Evolutionary conservation across 2,329 filamentous ascomycete genomes (phyloP), one percentile per base, ranked within the genome.

Genomic region (Neonectria neomacrospora): DNA sequence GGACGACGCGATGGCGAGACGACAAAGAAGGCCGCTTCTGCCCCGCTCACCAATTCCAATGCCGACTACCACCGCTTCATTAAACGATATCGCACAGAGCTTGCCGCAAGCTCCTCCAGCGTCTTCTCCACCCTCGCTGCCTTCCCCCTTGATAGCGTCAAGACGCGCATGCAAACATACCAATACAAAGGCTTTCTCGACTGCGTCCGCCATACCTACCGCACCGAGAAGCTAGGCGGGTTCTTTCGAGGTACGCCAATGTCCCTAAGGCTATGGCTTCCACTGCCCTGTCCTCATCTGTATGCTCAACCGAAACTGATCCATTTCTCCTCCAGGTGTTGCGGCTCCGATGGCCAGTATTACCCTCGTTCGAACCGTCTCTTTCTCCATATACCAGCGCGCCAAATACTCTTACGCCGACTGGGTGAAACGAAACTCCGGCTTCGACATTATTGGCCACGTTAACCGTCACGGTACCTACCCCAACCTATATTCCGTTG

Each of bases 91-190:
- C 87, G 91, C 68, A 94, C 91, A 52, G 91, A 95, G 80, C 88
- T 96, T 69, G 88, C 92, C 65, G 92, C 93, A 47, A 91, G 90
- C 78, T 84, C 88, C 41, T 91, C 90, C 75, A 94, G 91, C 78
- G 84, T 94, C 68, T 83, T 95, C 60, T 93, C 91, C 39, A 96
- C 92, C 44, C 85, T 93, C 74, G 84, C 86, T 68, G 91, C 92
- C n/a, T 96, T 95, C 75, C 93, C 93, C 22, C 87, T 96, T 70
- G 93, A 96, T 78, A 95, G 93, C 73, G 90, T 95, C 76, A 96
- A 96, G 83, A 94, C 91, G 59, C 91, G 93, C 74, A 93, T 96
- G 88, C 93, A 96, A 82, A 92, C 91, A 69, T 95, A 96, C 79
- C 88, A 91, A 67, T 94, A 91, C 80, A 84, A 86, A 69, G 92